Conservation (phyloP, 2,329 filamentous ascomycete genomes). For the Sarocladiaceae sp. region DNA sequence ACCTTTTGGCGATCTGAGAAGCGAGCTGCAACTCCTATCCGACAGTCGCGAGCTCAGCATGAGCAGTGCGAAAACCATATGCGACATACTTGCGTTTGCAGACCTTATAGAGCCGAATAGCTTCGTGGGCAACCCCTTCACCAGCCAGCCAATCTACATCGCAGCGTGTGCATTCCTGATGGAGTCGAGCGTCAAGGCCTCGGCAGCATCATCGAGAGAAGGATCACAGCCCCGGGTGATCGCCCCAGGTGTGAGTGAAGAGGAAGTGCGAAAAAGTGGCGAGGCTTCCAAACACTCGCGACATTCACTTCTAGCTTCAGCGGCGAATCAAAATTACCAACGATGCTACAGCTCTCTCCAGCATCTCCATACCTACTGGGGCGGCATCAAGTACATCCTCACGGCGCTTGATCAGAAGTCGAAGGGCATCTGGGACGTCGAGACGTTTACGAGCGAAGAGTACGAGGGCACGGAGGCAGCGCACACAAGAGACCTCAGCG, state of each 20-base stretch:
- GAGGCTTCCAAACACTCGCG: constrained; percentile 38
- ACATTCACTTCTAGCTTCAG: constrained; percentile 71
- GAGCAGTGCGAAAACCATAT: constrained; percentile 87
- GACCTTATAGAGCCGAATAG: constrained; percentile 81
- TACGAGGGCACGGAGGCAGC: constrained; percentile 63
- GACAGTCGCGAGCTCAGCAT: constrained; percentile 78
- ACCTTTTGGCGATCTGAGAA: constrained; percentile 55
- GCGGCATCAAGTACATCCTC: constrained; percentile 78
- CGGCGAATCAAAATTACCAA: constrained; percentile 82
- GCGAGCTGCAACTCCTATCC: constrained; percentile 64
- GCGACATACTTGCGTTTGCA: constrained; percentile 80
- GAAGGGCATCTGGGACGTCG: constrained; percentile 76
- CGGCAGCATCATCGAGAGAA: constrained; percentile 51
- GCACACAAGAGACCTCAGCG: constrained; percentile 29
- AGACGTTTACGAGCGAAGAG: constrained; percentile 64
- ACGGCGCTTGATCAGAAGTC: constrained; percentile 82
- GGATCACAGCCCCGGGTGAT: constrained; percentile 36
- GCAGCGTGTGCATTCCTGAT: constrained; percentile 84
- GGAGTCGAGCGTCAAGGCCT: constrained; percentile 68
- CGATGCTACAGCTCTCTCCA: constrained; percentile 78
- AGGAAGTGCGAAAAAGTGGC: constrained; percentile 19
- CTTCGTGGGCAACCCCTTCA: constrained; percentile 83
- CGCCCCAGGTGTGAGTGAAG: constrained; percentile 10
- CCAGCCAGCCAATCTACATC: constrained; percentile 85
- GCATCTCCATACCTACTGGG: constrained; percentile 79